Base-by-base conservation (phyloP, 192 early-diverging fungal genomes). In the Coemansia sp. region DNA sequence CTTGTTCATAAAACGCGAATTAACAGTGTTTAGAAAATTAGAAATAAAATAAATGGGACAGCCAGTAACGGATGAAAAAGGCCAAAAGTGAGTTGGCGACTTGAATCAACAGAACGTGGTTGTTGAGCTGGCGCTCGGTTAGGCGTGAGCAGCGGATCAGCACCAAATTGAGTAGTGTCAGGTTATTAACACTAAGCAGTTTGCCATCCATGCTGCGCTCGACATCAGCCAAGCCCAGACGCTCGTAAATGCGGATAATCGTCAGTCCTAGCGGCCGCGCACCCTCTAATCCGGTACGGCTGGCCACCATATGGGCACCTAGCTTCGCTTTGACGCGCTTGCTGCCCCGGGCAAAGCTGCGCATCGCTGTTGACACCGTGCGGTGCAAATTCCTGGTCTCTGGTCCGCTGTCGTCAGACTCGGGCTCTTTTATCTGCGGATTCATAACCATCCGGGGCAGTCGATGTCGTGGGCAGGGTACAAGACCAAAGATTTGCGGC, bases 391-490 rank as follows among this genome's bases (percentile, higher is more conserved):
- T 14, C 38, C n/a, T 39, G 17, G 5, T 14, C 38, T 17, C 7
- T 5, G 38, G 15, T 14, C 17, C 1, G n/a, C n/a, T n/a, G 30
- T 11, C 2, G 30, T 15, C 8, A 55, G 34, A 8, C 36, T 31
- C 25, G 12, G 32, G 12, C n/a, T 17, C 38, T 8, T 2, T 3
- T 6, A 2, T 40, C 4, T 7, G n/a, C 1, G n/a, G 15, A 6
- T 39, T 39, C 38, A 17, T 14, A 1, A 34, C 50, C 67, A 76
- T 70, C 38, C 48, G 64, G 3, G 97, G 97, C 80, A 99, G 85
- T 1, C 97, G 81, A 62, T 99, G 97, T 10, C 97, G 83, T 2
- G 95, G 97, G 69, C 95, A 99, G 9, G 89, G 88, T 5, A 98
- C 84, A n/a, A 98, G 63, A 23, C 85, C 78, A 71, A 98, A 98